Conservation (phyloP, 305 asterid genomes). For the Petunia hybrid region DNA sequence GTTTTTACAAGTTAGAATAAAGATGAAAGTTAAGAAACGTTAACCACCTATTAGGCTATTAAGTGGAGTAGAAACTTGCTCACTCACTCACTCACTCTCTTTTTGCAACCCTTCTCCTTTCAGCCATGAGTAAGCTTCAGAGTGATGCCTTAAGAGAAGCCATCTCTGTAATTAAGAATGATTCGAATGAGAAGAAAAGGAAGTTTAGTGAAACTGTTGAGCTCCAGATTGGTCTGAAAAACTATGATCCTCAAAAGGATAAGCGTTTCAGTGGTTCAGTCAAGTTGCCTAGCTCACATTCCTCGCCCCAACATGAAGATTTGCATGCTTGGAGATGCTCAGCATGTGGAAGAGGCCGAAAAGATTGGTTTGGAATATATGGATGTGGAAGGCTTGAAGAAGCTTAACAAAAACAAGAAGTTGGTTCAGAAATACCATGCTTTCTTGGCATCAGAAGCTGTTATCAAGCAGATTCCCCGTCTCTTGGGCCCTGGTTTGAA, state of each 20-base stretch:
- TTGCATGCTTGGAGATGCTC: conserved; percentile 23
- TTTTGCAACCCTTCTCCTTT: no score
- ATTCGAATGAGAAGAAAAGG: conserved; percentile 33
- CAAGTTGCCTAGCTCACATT: conserved; percentile 25
- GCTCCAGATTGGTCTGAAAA: conserved; percentile 28
- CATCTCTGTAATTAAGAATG: background rate
- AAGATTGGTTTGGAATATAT: background rate
- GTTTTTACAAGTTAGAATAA: no score
- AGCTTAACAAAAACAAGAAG: conserved; percentile 28
- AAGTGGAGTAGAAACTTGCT: no score
- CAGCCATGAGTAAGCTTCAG: conserved; percentile 20
- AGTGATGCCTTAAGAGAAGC: conserved; percentile 35
- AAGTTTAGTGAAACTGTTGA: conserved; percentile 31
- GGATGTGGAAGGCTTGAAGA: background rate
- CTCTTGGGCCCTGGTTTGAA: no score
- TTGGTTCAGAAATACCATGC: background rate
- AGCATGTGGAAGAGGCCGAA: conserved; percentile 13
- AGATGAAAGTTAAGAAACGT: no score
- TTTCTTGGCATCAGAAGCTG: no score
- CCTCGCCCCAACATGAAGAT: conserved; percentile 33
- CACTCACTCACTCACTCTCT: no score
- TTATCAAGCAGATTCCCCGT: no score
- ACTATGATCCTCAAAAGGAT: no score
- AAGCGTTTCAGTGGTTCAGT: conserved; percentile 30
- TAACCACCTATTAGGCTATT: no score